Percentiles rank a stretch among this genome's conserved stretches.
Evolutionary conservation across 106 monocot genomes (phyloP).

Genomic region (Acorus calamus): DNA sequence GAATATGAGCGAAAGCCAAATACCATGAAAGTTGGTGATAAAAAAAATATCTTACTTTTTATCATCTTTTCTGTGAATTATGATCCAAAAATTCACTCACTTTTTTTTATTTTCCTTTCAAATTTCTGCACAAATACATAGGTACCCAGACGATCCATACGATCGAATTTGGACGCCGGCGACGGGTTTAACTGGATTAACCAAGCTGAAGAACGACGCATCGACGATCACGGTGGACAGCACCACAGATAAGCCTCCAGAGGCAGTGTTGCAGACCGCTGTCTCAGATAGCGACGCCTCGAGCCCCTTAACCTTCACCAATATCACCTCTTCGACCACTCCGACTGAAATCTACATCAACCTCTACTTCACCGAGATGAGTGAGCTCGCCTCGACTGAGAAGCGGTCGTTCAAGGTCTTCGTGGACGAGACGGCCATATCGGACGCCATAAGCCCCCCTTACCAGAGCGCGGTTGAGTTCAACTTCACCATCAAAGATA

Average conservation of each 20-base stretch:
- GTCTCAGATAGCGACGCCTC: background rate
- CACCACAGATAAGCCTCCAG: background rate
- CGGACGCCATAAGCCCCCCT: background rate
- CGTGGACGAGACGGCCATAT: background rate
- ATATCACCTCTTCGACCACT: background rate
- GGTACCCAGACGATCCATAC: constrained; percentile 3
- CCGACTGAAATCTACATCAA: background rate
- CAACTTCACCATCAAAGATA: background rate
- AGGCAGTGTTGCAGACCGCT: background rate
- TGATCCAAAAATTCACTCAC: background rate
- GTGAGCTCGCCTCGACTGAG: background rate
- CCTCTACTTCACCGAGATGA: constrained; percentile 2
- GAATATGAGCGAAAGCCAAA: no score
- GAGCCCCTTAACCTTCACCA: background rate
- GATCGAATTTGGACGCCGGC: constrained; percentile 2
- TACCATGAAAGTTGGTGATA: no score
- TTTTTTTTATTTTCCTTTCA: background rate
- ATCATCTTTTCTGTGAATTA: background rate
- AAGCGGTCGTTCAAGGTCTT: background rate
- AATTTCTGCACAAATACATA: background rate
- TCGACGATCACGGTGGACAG: background rate
- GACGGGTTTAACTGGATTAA: background rate
- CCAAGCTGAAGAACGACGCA: background rate
- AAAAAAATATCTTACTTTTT: no score
- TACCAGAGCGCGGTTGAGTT: background rate